These are phyloP conservation scores for Lasiodiplodia sp. DNA, from an alignment of 2,329 filamentous ascomycete species.

Conservation along the genomic window DNA sequence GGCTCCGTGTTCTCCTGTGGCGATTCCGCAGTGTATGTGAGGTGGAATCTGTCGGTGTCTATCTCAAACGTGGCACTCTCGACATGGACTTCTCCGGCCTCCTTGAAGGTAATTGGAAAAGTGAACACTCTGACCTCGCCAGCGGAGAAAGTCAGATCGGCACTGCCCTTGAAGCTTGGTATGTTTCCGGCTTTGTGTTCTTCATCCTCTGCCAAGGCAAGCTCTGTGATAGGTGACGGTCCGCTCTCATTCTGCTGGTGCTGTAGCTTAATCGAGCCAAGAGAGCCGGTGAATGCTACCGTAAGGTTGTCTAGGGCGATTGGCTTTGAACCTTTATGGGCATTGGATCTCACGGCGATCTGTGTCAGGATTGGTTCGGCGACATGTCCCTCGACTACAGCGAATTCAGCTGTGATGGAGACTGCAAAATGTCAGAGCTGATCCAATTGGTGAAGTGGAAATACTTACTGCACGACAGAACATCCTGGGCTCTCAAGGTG, in stretches of 20 bases:
- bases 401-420: conserved; percentile 61
- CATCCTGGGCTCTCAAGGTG: conserved; percentile 56
- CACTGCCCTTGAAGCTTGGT: conserved; percentile 60
- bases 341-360: conserved; percentile 59
- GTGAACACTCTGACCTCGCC: conserved; percentile 74
- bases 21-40: conserved; percentile 69
- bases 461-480: conserved; percentile 55
- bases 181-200: background rate
- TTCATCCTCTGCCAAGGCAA: conserved; percentile 23
- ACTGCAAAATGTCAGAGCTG: conserved; percentile 45
- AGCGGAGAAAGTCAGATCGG: conserved; percentile 71
- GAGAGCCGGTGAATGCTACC: conserved; percentile 60
- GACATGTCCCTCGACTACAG: conserved; percentile 63
- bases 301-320: conserved; percentile 58
- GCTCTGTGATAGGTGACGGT: conserved; percentile 23
- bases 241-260: conserved; percentile 36
- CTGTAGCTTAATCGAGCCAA: conserved; percentile 42
- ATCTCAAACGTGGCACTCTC: conserved; percentile 69
- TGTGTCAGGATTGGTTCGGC: conserved; percentile 66
- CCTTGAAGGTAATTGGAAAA: conserved; percentile 75
- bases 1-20: conserved; percentile 39
- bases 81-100: conserved; percentile 78
- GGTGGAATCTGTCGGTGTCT: conserved; percentile 69
- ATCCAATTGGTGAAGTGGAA: background rate
- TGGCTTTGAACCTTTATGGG: conserved; percentile 53